These are phyloP conservation scores for Aspergillus biplanus DNA, from an alignment of 495 filamentous ascomycete genomes.

Conservation along the genomic window DNA sequence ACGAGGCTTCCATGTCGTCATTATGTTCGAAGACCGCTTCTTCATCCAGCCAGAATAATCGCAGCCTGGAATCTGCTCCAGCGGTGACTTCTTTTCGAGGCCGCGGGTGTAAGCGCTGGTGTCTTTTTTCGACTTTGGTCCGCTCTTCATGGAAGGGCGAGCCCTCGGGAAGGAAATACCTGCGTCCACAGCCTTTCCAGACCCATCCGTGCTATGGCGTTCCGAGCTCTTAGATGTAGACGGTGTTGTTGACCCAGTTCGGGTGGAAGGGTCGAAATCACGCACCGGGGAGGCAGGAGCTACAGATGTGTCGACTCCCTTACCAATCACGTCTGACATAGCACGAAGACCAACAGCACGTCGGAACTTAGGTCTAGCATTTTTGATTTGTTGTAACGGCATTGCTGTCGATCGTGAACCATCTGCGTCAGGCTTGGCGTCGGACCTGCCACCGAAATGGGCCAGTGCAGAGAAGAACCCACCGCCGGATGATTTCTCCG, in stretches of 20 bases:
- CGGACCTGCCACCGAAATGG: constrained; percentile 46
- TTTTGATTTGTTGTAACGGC: constrained; percentile 42
- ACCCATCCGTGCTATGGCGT: constrained; percentile 65
- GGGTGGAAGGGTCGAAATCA: constrained; percentile 69
- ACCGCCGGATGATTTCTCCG: constrained; percentile 44
- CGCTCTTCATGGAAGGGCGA: constrained; percentile 37
- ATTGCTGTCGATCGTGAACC: constrained; percentile 55
- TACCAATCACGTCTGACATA: constrained; percentile 70
- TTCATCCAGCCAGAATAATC: constrained; percentile 99
- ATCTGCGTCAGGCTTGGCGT: neutral
- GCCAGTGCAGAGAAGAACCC: constrained; percentile 56
- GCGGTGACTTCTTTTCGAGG: constrained; percentile 77
- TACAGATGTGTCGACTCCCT: constrained; percentile 36
- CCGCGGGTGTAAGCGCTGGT: constrained; percentile 93
- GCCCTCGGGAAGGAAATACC: constrained; percentile 49
- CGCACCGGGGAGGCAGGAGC: constrained; percentile 60
- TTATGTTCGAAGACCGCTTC: constrained; percentile 92
- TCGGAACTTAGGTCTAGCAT: constrained; percentile 52
- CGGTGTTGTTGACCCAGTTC: constrained; percentile 85
- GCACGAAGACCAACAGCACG: constrained; percentile 69
- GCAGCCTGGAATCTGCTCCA: constrained; percentile 81
- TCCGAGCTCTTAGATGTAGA: constrained; percentile 82
- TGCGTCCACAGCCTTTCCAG: constrained; percentile 65
- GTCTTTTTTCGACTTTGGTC: constrained; percentile 81
- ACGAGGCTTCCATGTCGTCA: constrained; percentile 95